A percentile compares a stretch with the other conserved stretches of the same genome.
phyloP scores from a whole-genome alignment of 2,329 filamentous ascomycete species.

The Seiridium unicorne region DNA sequence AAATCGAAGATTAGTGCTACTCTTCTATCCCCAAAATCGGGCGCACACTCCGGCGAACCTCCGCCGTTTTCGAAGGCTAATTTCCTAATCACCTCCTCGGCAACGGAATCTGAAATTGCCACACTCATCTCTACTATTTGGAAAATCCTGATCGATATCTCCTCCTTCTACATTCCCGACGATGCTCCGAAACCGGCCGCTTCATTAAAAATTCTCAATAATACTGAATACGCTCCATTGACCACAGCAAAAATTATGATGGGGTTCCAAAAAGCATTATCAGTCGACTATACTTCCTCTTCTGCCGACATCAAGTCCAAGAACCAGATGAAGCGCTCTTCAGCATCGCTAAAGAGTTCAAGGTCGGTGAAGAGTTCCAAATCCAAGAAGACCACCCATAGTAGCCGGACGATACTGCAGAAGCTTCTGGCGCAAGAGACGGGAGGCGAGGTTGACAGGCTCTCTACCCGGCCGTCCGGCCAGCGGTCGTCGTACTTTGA shows the following conservation, averaged over 20 bases:
- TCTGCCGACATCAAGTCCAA: slow-evolving; percentile 6
- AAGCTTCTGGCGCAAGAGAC: slow-evolving; percentile 18
- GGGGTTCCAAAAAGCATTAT: slow-evolving; percentile 13
- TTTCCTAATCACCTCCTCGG: slow-evolving; percentile 54
- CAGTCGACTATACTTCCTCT: slow-evolving; percentile 8
- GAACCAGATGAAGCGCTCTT: slow-evolving; percentile 17
- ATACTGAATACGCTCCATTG: slow-evolving; percentile 17
- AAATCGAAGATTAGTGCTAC: slow-evolving; percentile 13
- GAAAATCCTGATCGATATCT: slow-evolving; percentile 44
- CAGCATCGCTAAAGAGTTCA: background rate
- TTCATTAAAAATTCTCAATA: background rate
- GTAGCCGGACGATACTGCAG: slow-evolving; percentile 27
- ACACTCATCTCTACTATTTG: slow-evolving; percentile 53
- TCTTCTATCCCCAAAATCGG: slow-evolving; percentile 3
- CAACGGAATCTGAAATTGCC: slow-evolving; percentile 51
- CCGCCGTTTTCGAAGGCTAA: slow-evolving; percentile 50
- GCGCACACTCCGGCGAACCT: slow-evolving; percentile 14
- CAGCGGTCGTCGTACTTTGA: slow-evolving; percentile 18
- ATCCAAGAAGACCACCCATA: slow-evolving; percentile 27
- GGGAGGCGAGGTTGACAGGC: background rate
- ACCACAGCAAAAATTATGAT: slow-evolving; percentile 21
- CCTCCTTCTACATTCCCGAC: slow-evolving; percentile 44
- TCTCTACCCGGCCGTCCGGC: background rate
- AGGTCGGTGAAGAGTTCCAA: slow-evolving; percentile 15
- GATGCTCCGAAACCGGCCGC: slow-evolving; percentile 13